Evolutionary conservation across 176 grass and related monocot genomes (phyloP), one percentile per base, ranked within the genome.

Genomic region (Elymus sibiricus): DNA sequence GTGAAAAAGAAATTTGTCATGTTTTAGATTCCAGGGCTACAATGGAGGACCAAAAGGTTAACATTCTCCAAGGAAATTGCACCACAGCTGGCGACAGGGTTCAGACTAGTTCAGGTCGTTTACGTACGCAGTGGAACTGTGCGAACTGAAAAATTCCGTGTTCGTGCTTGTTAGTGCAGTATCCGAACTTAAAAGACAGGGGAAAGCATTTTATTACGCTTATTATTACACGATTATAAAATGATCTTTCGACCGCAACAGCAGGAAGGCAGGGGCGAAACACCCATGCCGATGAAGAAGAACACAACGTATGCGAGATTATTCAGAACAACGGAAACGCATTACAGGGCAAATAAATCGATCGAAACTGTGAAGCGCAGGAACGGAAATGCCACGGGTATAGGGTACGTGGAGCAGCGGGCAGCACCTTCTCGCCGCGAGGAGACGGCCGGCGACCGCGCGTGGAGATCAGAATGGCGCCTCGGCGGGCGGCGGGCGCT

Each of bases 401-500:
- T 28, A 16, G 14, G 17, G 42, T 37, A 35, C 34, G 34, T 31
- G 32, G 7, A 66, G 38, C 40, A 67, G 34, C 22, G 34, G 32
- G 34, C 6, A 11, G 13, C 60, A 39, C 78, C 78, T 80, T 80
- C 25, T 80, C 61, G 22, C 14, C 63, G 63, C 65, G 65, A 38
- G 65, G 65, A 74, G 42, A 17, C 6, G 42, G 29, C 29, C 32
- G 32, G 43, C 25, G 7, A 14, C 7, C 25, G 7, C 29, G 71
- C 42, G 49, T 75, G 42, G 85, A n/a, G 60, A 79, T 84, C 83
- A 90, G 76, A 90, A 90, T 2, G 68, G 80, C 60, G 85, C 80
- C 68, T 90, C 85, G 15, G 84, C 72, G 46, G 87, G 60, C 15
- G 83, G 81, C 31, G 87, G 91, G 77, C 87, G 87, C 76, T 89